Evolutionary conservation across 306 rosid genomes (phyloP).

Genomic region (Vigna radiata): DNA sequence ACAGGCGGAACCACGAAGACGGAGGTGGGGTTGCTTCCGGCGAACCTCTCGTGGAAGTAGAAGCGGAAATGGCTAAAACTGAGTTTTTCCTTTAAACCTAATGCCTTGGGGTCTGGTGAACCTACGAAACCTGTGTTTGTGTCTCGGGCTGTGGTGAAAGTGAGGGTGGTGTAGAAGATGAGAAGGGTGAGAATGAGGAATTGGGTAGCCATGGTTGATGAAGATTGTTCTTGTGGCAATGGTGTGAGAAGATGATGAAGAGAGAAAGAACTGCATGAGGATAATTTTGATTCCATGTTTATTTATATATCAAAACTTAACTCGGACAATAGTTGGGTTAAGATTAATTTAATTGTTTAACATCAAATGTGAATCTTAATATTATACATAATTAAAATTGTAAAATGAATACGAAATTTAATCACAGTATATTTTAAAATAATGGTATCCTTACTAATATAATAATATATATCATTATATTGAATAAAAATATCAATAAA

Average conservation of each 20-base stretch:
- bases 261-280: not conserved
- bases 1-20: slow-evolving; percentile 33
- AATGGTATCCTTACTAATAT: no score
- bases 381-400: no score
- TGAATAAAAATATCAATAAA: no score
- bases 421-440: no score
- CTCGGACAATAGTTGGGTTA: no score
- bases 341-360: no score
- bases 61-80: slow-evolving; percentile 61
- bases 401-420: no score
- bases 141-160: not conserved
- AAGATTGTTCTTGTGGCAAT: not conserved
- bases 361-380: no score
- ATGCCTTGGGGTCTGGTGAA: slow-evolving; percentile 28
- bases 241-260: not conserved
- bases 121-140: slow-evolving; percentile 39
- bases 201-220: slow-evolving; percentile 36
- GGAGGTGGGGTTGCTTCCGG: slow-evolving; percentile 38
- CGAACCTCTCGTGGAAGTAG: slow-evolving; percentile 63
- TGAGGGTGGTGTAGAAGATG: not conserved
- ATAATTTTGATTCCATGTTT: no score
- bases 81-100: slow-evolving; percentile 45
- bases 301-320: no score
- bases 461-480: no score
- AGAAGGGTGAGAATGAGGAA: slow-evolving; percentile 15